phyloP scores from a whole-genome alignment of 345 rosid species.

The Sisymbrium irio region DNA sequence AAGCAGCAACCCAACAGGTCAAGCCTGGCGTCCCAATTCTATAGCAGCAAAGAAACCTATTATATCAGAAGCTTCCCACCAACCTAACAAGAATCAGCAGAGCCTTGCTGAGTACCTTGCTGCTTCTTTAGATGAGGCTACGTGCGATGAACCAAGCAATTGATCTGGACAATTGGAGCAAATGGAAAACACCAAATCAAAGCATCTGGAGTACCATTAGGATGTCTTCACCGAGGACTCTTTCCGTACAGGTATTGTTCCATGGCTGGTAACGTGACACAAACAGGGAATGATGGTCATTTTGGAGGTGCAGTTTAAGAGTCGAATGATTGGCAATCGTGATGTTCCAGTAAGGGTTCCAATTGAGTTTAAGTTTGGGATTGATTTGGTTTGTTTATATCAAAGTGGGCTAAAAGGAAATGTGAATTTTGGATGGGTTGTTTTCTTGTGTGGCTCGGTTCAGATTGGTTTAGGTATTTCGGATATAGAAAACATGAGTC shows the following conservation, averaged over 20 bases:
- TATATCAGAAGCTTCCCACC: constrained; percentile 43
- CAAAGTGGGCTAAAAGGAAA: background rate
- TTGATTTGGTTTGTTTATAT: background rate
- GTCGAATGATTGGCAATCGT: background rate
- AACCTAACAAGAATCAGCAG: constrained; percentile 42
- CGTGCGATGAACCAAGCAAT: constrained; percentile 32
- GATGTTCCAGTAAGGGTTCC: background rate
- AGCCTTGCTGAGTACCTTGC: constrained; percentile 91
- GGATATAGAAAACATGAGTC: background rate
- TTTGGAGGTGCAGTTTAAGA: background rate
- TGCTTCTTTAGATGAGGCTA: constrained; percentile 64
- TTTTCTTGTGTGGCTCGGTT: background rate
- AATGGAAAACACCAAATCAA: background rate
- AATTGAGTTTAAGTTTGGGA: background rate
- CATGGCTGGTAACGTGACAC: background rate
- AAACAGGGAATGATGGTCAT: background rate
- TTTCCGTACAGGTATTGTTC: constrained; percentile 3
- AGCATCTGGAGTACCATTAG: constrained; percentile 1
- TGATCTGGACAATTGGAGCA: constrained; percentile 17
- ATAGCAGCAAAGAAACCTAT: constrained; percentile 43
- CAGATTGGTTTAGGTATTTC: background rate
- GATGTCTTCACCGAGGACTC: background rate
- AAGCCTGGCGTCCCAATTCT: constrained; percentile 65
- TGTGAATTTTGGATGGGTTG: background rate
- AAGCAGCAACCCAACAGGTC: constrained; percentile 26